Percentiles rank a stretch among this genome's conserved stretches.
phyloP scores from a whole-genome alignment of 2,329 filamentous ascomycete species.

The Diaporthe citrichinensis region DNA sequence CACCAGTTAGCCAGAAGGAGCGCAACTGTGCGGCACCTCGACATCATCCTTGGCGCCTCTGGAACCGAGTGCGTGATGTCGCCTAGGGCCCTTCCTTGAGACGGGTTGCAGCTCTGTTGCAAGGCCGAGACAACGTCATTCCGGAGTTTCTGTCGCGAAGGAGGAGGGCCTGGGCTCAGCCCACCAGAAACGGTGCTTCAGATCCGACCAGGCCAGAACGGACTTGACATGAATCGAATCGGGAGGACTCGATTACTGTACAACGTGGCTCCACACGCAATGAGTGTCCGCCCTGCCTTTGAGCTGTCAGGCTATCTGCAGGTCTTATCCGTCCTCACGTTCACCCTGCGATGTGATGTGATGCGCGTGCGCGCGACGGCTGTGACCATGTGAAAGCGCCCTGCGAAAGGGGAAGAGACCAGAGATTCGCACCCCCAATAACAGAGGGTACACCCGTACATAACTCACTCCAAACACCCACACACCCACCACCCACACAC shows the following conservation, averaged over 20 bases:
- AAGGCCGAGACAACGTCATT: conserved; percentile 17
- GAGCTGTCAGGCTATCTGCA: neutral
- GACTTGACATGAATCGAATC: neutral
- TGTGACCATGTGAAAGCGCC: conserved; percentile 14
- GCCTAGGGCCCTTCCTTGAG: neutral
- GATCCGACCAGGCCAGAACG: neutral
- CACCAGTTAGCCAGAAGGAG: neutral
- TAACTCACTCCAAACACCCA: too few relatives aligned
- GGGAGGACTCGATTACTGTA: neutral
- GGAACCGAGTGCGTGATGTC: conserved; percentile 1
- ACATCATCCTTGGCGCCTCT: neutral
- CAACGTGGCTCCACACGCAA: conserved; percentile 20
- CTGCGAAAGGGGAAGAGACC: conserved; percentile 7
- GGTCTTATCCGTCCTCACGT: conserved; percentile 1
- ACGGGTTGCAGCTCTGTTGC: conserved; percentile 25
- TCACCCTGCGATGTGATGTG: neutral
- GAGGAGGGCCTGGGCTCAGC: neutral
- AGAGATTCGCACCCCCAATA: too few relatives aligned
- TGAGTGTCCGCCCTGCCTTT: neutral
- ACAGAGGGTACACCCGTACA: too few relatives aligned
- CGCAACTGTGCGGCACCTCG: neutral
- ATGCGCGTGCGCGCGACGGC: conserved; percentile 2
- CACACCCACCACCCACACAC: too few relatives aligned
- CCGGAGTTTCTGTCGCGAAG: neutral
- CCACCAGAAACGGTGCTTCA: neutral